Base-by-base conservation (phyloP, 139 green algal genomes). In the Mesostigma viride region DNA sequence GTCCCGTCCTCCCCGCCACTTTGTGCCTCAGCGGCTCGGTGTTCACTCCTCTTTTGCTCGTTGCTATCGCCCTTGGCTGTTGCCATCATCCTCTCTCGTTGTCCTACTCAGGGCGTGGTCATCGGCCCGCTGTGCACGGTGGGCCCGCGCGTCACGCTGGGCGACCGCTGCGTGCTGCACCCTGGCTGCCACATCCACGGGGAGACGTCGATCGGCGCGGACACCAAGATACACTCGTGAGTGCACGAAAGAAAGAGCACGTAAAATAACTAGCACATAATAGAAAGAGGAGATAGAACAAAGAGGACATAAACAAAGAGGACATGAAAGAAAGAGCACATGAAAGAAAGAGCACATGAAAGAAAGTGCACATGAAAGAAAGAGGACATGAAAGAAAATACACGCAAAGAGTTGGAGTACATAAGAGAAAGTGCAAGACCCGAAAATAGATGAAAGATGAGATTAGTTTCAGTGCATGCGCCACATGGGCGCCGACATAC, bases 41-140 rank as follows among this genome's bases (percentile, higher is more conserved):
- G 14, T 59, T 11, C 11, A 14, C 6, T 60, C 1, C 28, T 30
- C n/a, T 30, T 2, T 64, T 69, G 2, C 63, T 30, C 2, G 1
- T 60, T 26, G 35, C n/a, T 14, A 17, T 24, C 28, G n/a, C 17
- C 26, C 8, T 67, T 28, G 1, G 47, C 34, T 20, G 28, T 8
- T 31, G 5, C 24, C 24, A 27, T 4, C 11, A 1, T 30, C n/a
- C 26, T 35, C n/a, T 11, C 31, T 27, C 28, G 56, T 45, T 70
- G 4, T 8, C 57, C 56, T 32, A 31, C 20, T 1, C 69, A 76
- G 72, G 72, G 72, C 26, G 72, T 78, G 24, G 67, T 71, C 31
- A 46, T 78, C 3, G 72, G 72, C 2, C 65, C 72, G 32, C 35
- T 78, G 11, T 78, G 72, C 63, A 75, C 67, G 31, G 66, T 78